Evolutionary conservation across 75 land plant genomes (phyloP).

Genomic region (Selaginella tamariscina): DNA sequence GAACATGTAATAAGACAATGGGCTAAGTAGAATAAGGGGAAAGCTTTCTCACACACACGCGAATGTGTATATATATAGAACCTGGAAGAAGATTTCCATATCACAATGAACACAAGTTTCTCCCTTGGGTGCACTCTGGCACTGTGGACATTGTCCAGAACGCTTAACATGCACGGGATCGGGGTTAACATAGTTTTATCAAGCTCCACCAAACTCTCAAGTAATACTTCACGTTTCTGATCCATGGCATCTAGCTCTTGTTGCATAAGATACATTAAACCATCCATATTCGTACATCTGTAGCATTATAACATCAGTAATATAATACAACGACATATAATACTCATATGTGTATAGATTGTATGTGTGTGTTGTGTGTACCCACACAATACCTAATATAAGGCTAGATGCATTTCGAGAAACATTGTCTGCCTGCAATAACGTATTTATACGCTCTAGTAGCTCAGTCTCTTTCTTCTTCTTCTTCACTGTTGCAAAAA

Average conservation of each 20-base stretch:
- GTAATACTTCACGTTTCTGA: conserved; percentile 35
- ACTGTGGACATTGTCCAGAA: conserved; percentile 54
- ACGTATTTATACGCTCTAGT: conserved; percentile 47
- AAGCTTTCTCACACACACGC: too few species aligned
- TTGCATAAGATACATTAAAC: conserved; percentile 48
- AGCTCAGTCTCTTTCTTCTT: conserved; percentile 44
- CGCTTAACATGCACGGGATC: conserved; percentile 46
- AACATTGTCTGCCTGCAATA: conserved; percentile 23
- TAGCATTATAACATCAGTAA: not conserved
- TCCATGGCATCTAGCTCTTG: conserved; percentile 54
- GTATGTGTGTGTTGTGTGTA: not conserved
- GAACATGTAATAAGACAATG: too few species aligned
- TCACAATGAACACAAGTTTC: conserved; percentile 70
- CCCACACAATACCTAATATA: conserved; percentile 27
- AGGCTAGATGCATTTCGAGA: conserved; percentile 36
- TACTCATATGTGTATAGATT: not conserved
- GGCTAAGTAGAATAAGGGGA: too few species aligned
- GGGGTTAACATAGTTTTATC: conserved; percentile 75
- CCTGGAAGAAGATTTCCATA: conserved; percentile 77
- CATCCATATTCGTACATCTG: conserved; percentile 49
- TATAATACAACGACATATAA: not conserved
- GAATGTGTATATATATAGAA: too few species aligned
- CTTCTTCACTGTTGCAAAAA: conserved; percentile 40
- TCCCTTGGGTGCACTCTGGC: conserved; percentile 39
- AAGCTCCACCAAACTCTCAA: conserved; percentile 54